phyloP scores from a whole-genome alignment of 2,329 filamentous ascomycete genomes.

The Fusarium sp. region DNA sequence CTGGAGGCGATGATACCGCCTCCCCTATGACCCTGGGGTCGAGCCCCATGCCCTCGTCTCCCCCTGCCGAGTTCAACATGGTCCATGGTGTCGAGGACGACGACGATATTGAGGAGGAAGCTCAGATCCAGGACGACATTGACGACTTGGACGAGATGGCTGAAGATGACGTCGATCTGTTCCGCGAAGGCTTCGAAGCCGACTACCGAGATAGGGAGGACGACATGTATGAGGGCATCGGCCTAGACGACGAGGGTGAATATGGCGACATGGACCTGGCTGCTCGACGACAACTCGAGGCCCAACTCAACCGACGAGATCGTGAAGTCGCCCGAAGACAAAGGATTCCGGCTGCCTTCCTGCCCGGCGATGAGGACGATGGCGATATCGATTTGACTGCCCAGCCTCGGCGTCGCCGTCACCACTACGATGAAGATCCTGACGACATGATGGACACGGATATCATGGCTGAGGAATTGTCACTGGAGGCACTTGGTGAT shows the following conservation, averaged over 20 bases:
- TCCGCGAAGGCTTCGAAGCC: slow-evolving; percentile 77
- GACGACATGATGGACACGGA: slow-evolving; percentile 93
- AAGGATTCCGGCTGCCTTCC: slow-evolving; percentile 77
- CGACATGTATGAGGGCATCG: slow-evolving; percentile 77
- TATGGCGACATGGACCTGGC: slow-evolving; percentile 77
- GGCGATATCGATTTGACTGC: slow-evolving; percentile 85
- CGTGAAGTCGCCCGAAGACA: slow-evolving; percentile 75
- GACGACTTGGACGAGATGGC: slow-evolving; percentile 86
- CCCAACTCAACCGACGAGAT: slow-evolving; percentile 79
- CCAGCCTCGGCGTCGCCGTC: slow-evolving; percentile 85
- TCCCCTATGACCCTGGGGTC: slow-evolving; percentile 66
- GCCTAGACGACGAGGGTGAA: slow-evolving; percentile 82
- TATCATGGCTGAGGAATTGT: slow-evolving; percentile 95
- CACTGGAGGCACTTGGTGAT: slow-evolving; percentile 89
- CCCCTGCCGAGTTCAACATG: slow-evolving; percentile 70
- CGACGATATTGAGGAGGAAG: slow-evolving; percentile 79
- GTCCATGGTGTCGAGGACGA: slow-evolving; percentile 76
- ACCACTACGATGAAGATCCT: slow-evolving; percentile 93
- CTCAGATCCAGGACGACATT: slow-evolving; percentile 77
- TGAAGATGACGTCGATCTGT: slow-evolving; percentile 84
- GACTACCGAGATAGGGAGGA: slow-evolving; percentile 77
- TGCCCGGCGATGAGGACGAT: slow-evolving; percentile 87
- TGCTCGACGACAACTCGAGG: slow-evolving; percentile 77
- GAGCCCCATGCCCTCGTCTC: slow-evolving; percentile 75
- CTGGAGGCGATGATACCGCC: slow-evolving; percentile 62